Conservation (phyloP, 2,329 filamentous ascomycete genomes). For the Fusarium sp. region DNA sequence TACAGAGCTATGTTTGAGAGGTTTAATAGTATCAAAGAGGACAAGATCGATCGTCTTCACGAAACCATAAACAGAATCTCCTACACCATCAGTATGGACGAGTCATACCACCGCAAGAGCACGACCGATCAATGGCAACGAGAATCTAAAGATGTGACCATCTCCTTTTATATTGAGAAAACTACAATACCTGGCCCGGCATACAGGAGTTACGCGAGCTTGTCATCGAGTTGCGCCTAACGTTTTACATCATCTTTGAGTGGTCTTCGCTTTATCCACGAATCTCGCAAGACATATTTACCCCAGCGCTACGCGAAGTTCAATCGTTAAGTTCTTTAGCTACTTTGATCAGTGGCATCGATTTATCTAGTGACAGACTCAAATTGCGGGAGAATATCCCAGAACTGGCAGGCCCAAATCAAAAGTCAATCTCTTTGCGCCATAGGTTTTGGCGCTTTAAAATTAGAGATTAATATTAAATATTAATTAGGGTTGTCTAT, state of each 20-base stretch:
- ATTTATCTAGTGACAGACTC: not conserved
- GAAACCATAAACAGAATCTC: rapidly evolving
- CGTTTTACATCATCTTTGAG: not conserved
- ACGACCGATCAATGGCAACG: not conserved
- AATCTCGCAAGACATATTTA: not conserved
- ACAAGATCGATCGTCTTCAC: not conserved
- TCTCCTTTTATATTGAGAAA: not conserved
- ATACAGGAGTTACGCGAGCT: not conserved
- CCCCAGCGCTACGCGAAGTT: not conserved
- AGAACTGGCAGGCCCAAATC: not conserved
- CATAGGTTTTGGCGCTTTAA: not conserved
- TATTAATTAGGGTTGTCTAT: rapidly evolving
- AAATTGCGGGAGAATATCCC: not conserved
- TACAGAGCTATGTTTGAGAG: not conserved
- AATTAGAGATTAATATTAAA: not conserved
- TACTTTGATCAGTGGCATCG: rapidly evolving
- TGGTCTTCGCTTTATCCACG: not conserved
- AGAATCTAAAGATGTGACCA: not conserved
- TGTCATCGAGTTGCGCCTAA: not conserved
- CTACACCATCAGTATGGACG: rapidly evolving
- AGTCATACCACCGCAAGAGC: not conserved
- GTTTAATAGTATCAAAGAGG: not conserved
- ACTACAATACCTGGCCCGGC: not conserved
- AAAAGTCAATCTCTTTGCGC: not conserved
- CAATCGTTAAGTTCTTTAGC: not conserved